Conservation (phyloP, 371 early-diverging fungal species). For the Apophysomyces sp. region DNA sequence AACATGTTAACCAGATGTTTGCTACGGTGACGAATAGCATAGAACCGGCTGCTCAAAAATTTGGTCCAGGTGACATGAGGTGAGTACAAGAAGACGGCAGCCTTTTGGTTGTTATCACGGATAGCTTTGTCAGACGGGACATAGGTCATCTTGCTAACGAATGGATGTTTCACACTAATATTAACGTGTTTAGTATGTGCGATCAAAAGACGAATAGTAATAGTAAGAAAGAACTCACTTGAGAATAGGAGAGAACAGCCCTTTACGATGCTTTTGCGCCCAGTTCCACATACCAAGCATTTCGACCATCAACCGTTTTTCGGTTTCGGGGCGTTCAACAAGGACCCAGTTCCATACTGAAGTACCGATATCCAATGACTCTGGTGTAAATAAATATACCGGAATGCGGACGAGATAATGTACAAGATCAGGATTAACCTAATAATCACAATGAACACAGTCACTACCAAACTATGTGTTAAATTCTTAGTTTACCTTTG, state of each 20-base stretch:
- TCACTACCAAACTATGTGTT: not conserved
- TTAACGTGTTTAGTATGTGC: not conserved
- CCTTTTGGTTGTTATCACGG: conserved; percentile 58
- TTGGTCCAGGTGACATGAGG: conserved; percentile 87
- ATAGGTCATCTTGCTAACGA: conserved; percentile 88
- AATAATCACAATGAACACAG: conserved; percentile 6
- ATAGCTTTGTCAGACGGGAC: conserved; percentile 82
- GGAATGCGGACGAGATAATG: conserved; percentile 86
- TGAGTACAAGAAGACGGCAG: conserved; percentile 62
- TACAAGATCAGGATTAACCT: conserved; percentile 71
- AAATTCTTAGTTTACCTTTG: not conserved
- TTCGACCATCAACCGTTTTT: conserved; percentile 77
- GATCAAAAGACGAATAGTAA: not conserved
- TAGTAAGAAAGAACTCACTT: conserved; percentile 27
- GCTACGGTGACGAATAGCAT: conserved; percentile 75
- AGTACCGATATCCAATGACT: conserved; percentile 75
- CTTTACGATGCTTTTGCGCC: conserved; percentile 74
- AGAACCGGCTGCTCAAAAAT: conserved; percentile 83
- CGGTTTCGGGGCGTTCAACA: conserved; percentile 71
- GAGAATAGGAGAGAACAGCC: conserved; percentile 66
- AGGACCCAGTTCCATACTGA: conserved; percentile 90
- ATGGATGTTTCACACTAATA: conserved; percentile 72
- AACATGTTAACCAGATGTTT: conserved; percentile 73
- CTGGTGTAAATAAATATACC: conserved; percentile 75
- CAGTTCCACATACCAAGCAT: conserved; percentile 84